Evolutionary conservation across 805 yeast species (phyloP).

Genomic region (Candida oleophila): DNA sequence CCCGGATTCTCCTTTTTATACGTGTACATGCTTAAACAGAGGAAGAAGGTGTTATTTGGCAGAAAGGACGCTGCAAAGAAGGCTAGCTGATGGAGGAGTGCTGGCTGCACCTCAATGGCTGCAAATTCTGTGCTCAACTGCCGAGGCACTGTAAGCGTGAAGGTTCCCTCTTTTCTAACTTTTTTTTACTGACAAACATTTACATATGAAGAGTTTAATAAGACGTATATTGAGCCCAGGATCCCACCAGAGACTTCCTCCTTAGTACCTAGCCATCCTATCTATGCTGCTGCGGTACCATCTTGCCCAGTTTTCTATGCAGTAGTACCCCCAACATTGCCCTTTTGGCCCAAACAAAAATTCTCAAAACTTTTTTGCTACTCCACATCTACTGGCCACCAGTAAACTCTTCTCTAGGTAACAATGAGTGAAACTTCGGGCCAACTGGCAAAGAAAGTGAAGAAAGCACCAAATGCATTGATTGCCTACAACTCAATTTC

Average conservation of each 20-base stretch:
- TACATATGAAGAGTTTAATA: no score
- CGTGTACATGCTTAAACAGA: constrained; percentile 29
- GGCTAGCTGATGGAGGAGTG: no score
- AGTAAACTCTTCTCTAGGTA: not conserved
- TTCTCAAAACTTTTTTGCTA: not conserved
- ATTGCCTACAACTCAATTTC: constrained; percentile 43
- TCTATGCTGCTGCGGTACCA: no score
- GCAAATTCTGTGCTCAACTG: no score
- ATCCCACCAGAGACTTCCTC: no score
- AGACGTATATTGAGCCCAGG: no score
- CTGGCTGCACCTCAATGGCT: not conserved
- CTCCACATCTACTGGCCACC: not conserved
- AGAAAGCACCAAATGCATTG: constrained; percentile 22
- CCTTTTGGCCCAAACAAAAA: no score
- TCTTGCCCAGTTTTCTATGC: no score
- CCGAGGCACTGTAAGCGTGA: no score
- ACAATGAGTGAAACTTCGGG: not conserved
- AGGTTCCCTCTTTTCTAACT: no score
- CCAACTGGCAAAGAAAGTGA: not conserved
- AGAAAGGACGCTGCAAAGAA: not conserved
- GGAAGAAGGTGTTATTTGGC: constrained; percentile 17
- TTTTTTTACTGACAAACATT: no score
- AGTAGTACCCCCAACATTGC: not conserved
- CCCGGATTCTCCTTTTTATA: constrained; percentile 31
- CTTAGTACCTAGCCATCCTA: no score